Evolutionary conservation across 176 grass and related monocot species (phyloP).

Genomic region (Lolium perenne): DNA sequence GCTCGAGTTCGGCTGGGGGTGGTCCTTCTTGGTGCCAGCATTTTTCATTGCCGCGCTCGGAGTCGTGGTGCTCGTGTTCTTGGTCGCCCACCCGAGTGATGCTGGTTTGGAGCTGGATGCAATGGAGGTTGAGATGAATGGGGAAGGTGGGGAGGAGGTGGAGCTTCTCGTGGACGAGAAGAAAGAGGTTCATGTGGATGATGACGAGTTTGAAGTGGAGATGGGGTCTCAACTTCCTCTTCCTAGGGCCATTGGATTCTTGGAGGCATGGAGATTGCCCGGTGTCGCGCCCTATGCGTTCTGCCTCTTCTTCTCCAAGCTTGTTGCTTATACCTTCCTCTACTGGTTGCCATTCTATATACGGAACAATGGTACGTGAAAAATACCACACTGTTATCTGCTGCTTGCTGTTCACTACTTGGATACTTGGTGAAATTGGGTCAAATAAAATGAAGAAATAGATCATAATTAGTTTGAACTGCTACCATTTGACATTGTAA

Average conservation of each 20-base stretch:
- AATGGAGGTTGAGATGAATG: slow-evolving; percentile 84
- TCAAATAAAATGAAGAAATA: not conserved
- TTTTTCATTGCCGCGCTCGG: slow-evolving; percentile 59
- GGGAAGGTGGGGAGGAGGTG: slow-evolving; percentile 56
- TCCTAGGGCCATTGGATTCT: slow-evolving; percentile 75
- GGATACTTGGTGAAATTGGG: not conserved
- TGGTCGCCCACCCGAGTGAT: slow-evolving; percentile 72
- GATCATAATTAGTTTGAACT: not conserved
- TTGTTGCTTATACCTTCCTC: slow-evolving; percentile 93
- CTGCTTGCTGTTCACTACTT: not conserved
- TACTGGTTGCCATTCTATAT: slow-evolving; percentile 99
- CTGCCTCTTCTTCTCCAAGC: slow-evolving; percentile 99
- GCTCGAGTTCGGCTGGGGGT: slow-evolving; percentile 92
- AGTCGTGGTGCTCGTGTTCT: slow-evolving; percentile 54
- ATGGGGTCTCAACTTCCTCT: slow-evolving; percentile 42
- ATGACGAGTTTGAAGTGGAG: slow-evolving; percentile 45
- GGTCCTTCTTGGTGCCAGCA: slow-evolving; percentile 74
- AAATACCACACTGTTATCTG: not conserved
- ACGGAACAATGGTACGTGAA: slow-evolving; percentile 65
- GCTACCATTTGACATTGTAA: not conserved
- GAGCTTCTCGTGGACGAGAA: slow-evolving; percentile 64
- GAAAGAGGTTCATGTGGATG: slow-evolving; percentile 42
- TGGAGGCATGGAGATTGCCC: slow-evolving; percentile 92
- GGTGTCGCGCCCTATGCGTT: slow-evolving; percentile 73
- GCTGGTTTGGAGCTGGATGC: slow-evolving; percentile 44